Evolutionary conservation across 345 rosid genomes (phyloP).

Genomic region (Populus simonii): DNA sequence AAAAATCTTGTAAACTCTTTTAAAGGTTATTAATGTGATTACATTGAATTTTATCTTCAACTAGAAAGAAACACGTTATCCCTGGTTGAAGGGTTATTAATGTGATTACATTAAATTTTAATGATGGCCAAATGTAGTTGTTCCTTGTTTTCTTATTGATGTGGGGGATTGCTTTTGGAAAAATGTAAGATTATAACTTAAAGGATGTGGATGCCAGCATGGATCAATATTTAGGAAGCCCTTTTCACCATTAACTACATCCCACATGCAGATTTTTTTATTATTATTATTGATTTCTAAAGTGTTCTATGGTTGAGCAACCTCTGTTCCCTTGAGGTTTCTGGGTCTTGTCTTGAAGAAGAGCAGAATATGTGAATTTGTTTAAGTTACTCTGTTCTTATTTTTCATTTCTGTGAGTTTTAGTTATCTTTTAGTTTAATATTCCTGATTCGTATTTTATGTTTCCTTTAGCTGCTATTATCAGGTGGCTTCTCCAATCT

Average conservation of each 20-base stretch:
- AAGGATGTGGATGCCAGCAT: background rate
- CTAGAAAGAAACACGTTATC: too few species aligned
- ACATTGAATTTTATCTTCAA: too few species aligned
- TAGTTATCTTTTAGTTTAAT: background rate
- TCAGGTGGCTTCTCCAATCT: constrained; percentile 20
- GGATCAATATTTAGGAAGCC: background rate
- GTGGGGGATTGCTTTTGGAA: too few species aligned
- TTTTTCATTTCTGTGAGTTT: background rate
- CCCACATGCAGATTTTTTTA: background rate
- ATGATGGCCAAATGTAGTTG: too few species aligned
- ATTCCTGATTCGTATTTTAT: background rate
- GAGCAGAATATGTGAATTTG: background rate
- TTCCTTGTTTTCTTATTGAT: background rate
- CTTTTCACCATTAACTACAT: background rate
- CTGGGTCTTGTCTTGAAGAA: background rate
- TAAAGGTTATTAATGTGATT: too few species aligned
- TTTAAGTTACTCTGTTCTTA: background rate
- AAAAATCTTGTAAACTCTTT: too few species aligned
- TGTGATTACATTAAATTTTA: too few species aligned
- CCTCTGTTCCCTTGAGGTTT: too few species aligned
- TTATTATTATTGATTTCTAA: background rate
- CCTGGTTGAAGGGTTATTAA: too few species aligned
- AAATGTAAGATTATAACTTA: background rate
- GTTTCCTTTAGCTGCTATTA: constrained; percentile 13
- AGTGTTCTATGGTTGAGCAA: background rate